Evolutionary conservation across 2,329 filamentous ascomycete species (phyloP).

Genomic region (Colletotrichum australisinense): DNA sequence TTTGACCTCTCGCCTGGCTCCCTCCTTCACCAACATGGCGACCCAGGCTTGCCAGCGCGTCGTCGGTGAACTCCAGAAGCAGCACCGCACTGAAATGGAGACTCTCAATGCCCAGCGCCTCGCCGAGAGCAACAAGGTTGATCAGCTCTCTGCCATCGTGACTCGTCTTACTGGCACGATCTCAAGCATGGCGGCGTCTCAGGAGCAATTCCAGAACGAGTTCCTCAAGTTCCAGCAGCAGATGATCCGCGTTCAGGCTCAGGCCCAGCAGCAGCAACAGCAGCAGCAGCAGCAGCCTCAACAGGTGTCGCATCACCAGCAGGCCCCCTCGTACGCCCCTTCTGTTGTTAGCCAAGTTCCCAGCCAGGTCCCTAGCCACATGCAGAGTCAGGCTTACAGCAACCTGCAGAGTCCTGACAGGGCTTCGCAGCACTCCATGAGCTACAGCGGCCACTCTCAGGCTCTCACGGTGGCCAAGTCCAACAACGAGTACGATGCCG

Average conservation of each 20-base stretch:
- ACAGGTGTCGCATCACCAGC: constrained; percentile 29
- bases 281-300: constrained; percentile 27
- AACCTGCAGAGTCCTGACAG: constrained; percentile 36
- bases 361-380: constrained; percentile 23
- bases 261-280: constrained; percentile 39
- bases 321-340: constrained; percentile 26
- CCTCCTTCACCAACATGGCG: constrained; percentile 73
- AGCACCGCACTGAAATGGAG: constrained; percentile 63
- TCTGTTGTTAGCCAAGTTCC: constrained; percentile 32
- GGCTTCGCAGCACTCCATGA: constrained; percentile 33
- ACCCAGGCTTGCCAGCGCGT: constrained; percentile 75
- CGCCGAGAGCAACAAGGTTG: constrained; percentile 73
- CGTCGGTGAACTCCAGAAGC: constrained; percentile 75
- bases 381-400: constrained; percentile 39
- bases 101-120: constrained; percentile 62
- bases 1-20: constrained; percentile 72
- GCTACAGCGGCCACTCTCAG: constrained; percentile 33
- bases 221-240: constrained; percentile 69
- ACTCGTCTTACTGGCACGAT: constrained; percentile 76
- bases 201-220: constrained; percentile 75
- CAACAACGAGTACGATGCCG: constrained; percentile 48
- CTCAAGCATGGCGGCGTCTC: constrained; percentile 74
- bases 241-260: constrained; percentile 54
- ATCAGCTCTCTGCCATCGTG: constrained; percentile 76
- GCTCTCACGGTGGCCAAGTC: constrained; percentile 31